Evolutionary conservation across 2,329 filamentous ascomycete species (phyloP), one percentile per base, ranked within the genome.

Genomic region (Alternaria ventricosa): DNA sequence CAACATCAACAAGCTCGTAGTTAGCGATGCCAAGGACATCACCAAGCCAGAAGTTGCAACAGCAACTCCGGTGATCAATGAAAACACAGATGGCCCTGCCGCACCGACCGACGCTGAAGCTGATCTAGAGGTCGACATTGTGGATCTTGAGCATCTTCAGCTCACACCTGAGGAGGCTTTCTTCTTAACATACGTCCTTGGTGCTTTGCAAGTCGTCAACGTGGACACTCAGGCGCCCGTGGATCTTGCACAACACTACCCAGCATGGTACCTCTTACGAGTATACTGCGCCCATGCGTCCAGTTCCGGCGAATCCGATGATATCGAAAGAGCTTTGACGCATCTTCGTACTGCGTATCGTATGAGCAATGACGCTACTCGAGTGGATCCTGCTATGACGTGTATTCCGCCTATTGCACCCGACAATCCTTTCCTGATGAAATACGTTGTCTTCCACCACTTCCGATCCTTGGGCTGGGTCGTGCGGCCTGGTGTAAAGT

Each of bases 391-490:
- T 13, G 53, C 61, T 11, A 22, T 67, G 6, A 63, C 66, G 15
- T 44, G 15, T 20, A 49, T 69, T 28, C 67, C 61, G 11, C 53
- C 80, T 11, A 84, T 93, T 4, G 84, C 86, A 15, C 89, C 93
- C 0, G 93, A 97, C 77, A 92, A 97, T 73, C 87, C 88, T 0
- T 99, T 99, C 79, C 83, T 98, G 20, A 79, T 97, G 1, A 90
- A 93, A 61, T 99, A 98, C 75, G 89, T 89, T 12, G 93, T 93
- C 18, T 99, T 97, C 78, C 96, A 99, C 77, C 95, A 99, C 78
- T 99, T 97, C 82, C 91, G 96, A 41, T 97, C 94, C 0, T 85
- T 98, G 0, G 96, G 96, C 23, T 99, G 96, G 95, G 93, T 97
- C 1, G 91, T 96, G 0, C 90, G 96, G 13, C 89, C 92, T 6